phyloP scores from a whole-genome alignment of 75 land plant species.

The Picea sitchensis region DNA sequence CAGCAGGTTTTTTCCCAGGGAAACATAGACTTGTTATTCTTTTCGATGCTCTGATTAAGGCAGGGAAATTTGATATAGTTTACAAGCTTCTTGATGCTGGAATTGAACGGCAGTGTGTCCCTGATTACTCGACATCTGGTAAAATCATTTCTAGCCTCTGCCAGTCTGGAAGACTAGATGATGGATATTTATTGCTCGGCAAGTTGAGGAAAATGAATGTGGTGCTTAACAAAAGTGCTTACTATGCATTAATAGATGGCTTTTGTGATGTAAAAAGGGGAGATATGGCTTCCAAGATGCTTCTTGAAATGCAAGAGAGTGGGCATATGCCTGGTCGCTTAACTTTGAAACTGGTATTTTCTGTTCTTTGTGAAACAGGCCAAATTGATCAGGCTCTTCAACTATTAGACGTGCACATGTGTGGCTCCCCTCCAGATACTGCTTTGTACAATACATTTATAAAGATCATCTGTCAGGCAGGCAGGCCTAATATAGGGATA shows the following conservation, averaged over 20 bases:
- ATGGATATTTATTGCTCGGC: constrained; percentile 32
- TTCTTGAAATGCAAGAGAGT: constrained; percentile 41
- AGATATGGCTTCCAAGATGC: constrained; percentile 33
- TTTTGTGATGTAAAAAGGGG: constrained; percentile 24
- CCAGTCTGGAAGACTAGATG: constrained; percentile 29
- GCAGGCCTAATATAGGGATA: constrained; percentile 30
- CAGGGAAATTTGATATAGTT: constrained; percentile 42
- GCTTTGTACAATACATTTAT: constrained; percentile 41
- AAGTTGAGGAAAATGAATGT: constrained; percentile 13
- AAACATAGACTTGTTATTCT: constrained; percentile 28
- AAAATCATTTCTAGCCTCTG: constrained; percentile 36
- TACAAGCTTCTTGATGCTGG: constrained; percentile 29
- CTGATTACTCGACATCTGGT: constrained; percentile 6
- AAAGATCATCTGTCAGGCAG: constrained; percentile 33
- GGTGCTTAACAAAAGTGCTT: no score
- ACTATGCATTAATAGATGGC: constrained; percentile 44
- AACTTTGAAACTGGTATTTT: constrained; percentile 29
- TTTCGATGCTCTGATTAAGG: constrained; percentile 29
- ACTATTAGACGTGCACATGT: constrained; percentile 29
- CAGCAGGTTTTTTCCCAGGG: constrained; percentile 38
- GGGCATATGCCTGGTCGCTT: constrained; percentile 31
- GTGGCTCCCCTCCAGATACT: constrained; percentile 7
- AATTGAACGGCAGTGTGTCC: constrained; percentile 19
- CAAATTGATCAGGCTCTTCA: constrained; percentile 13
- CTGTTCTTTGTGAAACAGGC: constrained; percentile 29